Conservation (phyloP, 1,139 yeast genomes). For the Candida sanyaensis region DNA sequence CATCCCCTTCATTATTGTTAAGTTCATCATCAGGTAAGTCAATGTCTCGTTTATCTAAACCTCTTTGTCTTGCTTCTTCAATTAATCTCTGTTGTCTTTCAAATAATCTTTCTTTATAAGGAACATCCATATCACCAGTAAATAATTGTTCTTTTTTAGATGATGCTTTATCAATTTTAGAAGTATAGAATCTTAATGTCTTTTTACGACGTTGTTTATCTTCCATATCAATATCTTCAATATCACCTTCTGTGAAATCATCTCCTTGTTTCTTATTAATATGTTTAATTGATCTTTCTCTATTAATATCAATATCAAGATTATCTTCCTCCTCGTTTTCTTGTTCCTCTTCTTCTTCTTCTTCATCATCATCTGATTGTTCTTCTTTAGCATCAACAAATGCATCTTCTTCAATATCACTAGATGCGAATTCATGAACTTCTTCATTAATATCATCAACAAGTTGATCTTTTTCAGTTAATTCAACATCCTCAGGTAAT, state of each 20-base stretch:
- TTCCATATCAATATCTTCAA: slow-evolving; percentile 76
- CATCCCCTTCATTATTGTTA: slow-evolving; percentile 53
- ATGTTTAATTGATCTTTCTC: slow-evolving; percentile 47
- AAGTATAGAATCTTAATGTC: slow-evolving; percentile 91
- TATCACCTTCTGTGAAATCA: slow-evolving; percentile 68
- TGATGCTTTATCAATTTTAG: slow-evolving; percentile 87
- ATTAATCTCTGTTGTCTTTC: slow-evolving; percentile 85
- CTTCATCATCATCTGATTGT: slow-evolving; percentile 21
- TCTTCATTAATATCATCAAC: slow-evolving; percentile 17
- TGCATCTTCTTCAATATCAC: slow-evolving; percentile 27
- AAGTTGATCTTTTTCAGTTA: slow-evolving; percentile 7
- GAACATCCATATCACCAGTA: slow-evolving; percentile 88
- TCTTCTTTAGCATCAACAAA: slow-evolving; percentile 29
- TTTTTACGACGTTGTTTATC: slow-evolving; percentile 83
- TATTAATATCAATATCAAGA: slow-evolving; percentile 47
- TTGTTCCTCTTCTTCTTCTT: slow-evolving; percentile 21
- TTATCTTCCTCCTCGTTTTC: slow-evolving; percentile 6
- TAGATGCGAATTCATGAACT: slow-evolving; percentile 20
- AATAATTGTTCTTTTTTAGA: slow-evolving; percentile 54
- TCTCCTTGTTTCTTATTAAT: slow-evolving; percentile 25
- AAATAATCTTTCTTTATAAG: slow-evolving; percentile 86
- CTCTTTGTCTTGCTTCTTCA: slow-evolving; percentile 89
- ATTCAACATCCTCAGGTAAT: slow-evolving; percentile 27
- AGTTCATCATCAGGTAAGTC: slow-evolving; percentile 51
- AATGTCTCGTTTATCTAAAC: slow-evolving; percentile 50